Percentiles rank a stretch among this genome's conserved stretches.
These are phyloP conservation scores for Xylaria sp. DNA, from an alignment of 2,329 filamentous ascomycete species.

Conservation along the genomic window DNA sequence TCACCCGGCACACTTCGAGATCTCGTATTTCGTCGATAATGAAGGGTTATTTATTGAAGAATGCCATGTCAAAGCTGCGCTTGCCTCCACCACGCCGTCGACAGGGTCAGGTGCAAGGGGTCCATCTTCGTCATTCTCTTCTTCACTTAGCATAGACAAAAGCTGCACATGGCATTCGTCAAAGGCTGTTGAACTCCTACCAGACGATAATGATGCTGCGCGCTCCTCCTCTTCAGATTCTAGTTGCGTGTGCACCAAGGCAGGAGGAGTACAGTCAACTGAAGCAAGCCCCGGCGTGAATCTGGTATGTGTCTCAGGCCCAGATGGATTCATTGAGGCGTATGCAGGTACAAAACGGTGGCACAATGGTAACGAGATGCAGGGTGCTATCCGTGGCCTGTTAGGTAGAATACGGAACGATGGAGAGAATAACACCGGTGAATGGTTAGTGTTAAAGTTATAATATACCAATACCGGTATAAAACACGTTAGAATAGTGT, in stretches of 20 bases:
- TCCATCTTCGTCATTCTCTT: background rate
- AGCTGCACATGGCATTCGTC: constrained; percentile 47
- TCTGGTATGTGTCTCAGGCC: constrained; percentile 86
- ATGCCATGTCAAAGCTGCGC: constrained; percentile 56
- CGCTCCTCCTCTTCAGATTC: constrained; percentile 30
- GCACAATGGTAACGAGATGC: constrained; percentile 75
- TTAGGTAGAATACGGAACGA: constrained; percentile 68
- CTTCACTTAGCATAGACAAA: background rate
- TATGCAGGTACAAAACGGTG: constrained; percentile 85
- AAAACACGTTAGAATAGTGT: background rate
- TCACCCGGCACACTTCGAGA: constrained; percentile 65
- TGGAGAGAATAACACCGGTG: constrained; percentile 44
- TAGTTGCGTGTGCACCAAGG: constrained; percentile 41
- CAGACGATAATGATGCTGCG: constrained; percentile 44
- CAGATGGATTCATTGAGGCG: constrained; percentile 85
- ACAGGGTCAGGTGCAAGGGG: constrained; percentile 38
- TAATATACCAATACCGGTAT: constrained; percentile 49
- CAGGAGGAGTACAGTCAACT: constrained; percentile 2
- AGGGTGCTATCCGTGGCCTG: constrained; percentile 78
- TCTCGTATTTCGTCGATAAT: constrained; percentile 85
- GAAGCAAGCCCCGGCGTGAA: constrained; percentile 59
- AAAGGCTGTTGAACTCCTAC: constrained; percentile 36
- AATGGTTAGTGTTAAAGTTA: constrained; percentile 66
- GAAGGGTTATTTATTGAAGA: constrained; percentile 74
- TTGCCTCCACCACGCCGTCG: constrained; percentile 42